Percentiles rank a stretch among this genome's conserved stretches.
phyloP scores from a whole-genome alignment of 2,329 filamentous ascomycete species.

The Colletotrichum sp. region DNA sequence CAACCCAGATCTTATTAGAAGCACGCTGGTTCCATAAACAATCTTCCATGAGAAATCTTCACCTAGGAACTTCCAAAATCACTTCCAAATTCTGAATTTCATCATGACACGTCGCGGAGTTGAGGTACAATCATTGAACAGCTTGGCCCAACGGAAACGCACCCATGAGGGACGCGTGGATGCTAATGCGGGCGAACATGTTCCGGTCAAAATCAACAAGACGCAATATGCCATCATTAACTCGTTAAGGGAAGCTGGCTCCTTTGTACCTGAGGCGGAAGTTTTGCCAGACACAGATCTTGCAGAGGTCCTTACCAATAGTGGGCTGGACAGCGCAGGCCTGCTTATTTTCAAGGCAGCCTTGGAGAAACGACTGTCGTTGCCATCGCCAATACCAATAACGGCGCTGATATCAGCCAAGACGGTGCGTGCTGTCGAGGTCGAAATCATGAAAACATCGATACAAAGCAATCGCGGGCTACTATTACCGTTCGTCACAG shows the following conservation, averaged over 20 bases:
- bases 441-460: neutral
- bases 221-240: neutral
- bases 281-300: neutral
- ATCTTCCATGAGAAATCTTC: neutral
- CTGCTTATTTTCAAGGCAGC: neutral
- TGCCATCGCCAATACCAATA: neutral
- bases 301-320: neutral
- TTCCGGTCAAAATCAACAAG: neutral
- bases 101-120: neutral
- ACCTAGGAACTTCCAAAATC: neutral
- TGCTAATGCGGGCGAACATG: neutral
- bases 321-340: neutral
- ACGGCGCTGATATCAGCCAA: neutral
- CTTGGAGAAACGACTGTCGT: neutral
- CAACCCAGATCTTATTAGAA: neutral
- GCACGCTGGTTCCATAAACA: neutral
- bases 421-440: neutral
- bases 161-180: neutral
- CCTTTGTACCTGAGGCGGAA: neutral
- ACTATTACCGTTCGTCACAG: neutral
- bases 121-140: neutral
- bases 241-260: neutral
- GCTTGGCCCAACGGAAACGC: neutral
- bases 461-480: neutral
- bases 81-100: neutral